Evolutionary conservation across 495 filamentous ascomycete species (phyloP).

Genomic region (Podospora anserina): DNA sequence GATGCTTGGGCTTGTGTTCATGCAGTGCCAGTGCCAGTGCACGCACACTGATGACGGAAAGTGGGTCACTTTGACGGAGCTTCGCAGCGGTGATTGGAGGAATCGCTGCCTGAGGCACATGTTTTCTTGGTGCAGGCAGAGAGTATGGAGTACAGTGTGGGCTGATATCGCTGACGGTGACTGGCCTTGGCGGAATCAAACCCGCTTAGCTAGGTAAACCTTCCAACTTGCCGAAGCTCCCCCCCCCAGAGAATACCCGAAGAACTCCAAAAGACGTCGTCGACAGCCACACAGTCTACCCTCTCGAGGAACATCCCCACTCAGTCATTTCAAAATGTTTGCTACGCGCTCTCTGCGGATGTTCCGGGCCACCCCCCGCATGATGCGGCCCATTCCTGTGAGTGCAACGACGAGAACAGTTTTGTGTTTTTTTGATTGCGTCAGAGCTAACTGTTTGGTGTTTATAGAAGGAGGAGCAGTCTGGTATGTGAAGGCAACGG

Average conservation of each 20-base stretch:
- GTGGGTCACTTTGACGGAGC: not conserved
- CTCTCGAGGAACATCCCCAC: slow-evolving; percentile 31
- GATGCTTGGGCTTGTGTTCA: slow-evolving; percentile 1
- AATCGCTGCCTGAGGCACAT: slow-evolving; percentile 21
- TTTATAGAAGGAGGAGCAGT: slow-evolving; percentile 75
- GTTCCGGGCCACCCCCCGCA: slow-evolving; percentile 58
- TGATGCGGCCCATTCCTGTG: slow-evolving; percentile 81
- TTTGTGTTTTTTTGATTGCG: slow-evolving; percentile 22
- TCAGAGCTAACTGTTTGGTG: slow-evolving; percentile 33
- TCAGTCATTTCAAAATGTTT: slow-evolving; percentile 56
- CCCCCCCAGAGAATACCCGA: slow-evolving; percentile 14
- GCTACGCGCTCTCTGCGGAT: slow-evolving; percentile 56
- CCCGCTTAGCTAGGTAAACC: slow-evolving; percentile 1
- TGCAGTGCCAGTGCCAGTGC: slow-evolving; percentile 8
- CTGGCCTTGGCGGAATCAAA: slow-evolving; percentile 1
- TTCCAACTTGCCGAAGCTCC: slow-evolving; percentile 16
- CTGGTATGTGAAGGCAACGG: slow-evolving; percentile 60
- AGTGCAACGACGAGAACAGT: slow-evolving; percentile 35
- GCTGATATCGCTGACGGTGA: slow-evolving; percentile 21
- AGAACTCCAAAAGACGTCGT: slow-evolving; percentile 13
- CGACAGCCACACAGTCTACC: slow-evolving; percentile 14
- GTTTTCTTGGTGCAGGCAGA: not conserved
- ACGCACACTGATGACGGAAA: slow-evolving; percentile 2
- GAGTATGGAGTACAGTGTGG: slow-evolving; percentile 12
- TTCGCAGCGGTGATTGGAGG: slow-evolving; percentile 11